phyloP scores from a whole-genome alignment of 2,329 filamentous ascomycete species.

The Cordyceps cateniannulata region DNA sequence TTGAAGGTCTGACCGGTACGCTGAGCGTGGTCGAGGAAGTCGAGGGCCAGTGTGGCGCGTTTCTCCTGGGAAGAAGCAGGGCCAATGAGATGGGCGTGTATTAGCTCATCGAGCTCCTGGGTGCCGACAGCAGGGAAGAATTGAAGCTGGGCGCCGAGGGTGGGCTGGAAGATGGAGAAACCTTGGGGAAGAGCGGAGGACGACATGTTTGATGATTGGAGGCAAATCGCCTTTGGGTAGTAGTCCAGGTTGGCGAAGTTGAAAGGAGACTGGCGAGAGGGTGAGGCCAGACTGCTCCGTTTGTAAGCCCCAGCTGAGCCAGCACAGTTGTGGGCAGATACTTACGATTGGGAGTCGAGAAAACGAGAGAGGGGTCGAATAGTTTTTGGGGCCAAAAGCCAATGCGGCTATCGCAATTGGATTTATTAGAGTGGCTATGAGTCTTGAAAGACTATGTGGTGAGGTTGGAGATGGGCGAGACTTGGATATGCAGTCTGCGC shows the following conservation, averaged over 20 bases:
- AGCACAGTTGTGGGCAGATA: background rate
- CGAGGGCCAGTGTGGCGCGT: constrained; percentile 49
- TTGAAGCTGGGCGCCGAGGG: constrained; percentile 51
- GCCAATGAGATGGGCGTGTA: constrained; percentile 52
- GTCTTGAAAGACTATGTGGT: background rate
- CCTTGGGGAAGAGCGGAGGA: constrained; percentile 32
- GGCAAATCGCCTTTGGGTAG: background rate
- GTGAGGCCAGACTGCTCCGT: constrained; percentile 4
- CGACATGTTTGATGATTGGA: constrained; percentile 21
- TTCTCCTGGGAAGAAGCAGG: constrained; percentile 50
- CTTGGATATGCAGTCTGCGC: background rate
- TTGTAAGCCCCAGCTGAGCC: constrained; percentile 8
- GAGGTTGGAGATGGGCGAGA: background rate
- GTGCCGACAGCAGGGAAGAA: constrained; percentile 61
- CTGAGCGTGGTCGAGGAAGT: constrained; percentile 50
- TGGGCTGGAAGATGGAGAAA: constrained; percentile 55
- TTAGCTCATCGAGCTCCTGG: constrained; percentile 53
- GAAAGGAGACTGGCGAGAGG: background rate
- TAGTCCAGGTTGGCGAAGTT: constrained; percentile 1
- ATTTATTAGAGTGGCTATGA: background rate
- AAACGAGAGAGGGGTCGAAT: background rate
- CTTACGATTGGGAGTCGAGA: background rate
- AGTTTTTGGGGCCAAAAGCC: background rate
- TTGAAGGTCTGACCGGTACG: constrained; percentile 53
- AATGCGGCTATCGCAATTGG: background rate